Evolutionary conservation across 305 asterid genomes (phyloP), one percentile per base, ranked within the genome.

Genomic region (Ilex paraguariensis): DNA sequence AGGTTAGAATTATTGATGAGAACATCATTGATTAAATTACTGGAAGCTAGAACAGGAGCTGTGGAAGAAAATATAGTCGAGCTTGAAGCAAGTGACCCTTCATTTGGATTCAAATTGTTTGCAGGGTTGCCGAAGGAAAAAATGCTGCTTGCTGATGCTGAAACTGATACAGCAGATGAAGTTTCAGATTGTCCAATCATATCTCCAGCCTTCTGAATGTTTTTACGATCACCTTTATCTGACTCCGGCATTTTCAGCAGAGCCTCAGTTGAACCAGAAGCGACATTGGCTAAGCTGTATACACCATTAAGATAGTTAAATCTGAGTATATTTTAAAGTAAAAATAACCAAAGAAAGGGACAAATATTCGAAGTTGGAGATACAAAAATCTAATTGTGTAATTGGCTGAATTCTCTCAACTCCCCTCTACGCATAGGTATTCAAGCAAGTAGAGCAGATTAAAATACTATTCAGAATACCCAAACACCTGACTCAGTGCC

Each of bases 231-330:
- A 64, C 36, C 73, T 61, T 74, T 62, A 54, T 75, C 77, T 5
- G 70, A 64, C 56, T 57, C 76, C 0, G 70, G 50, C 45, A 66
- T 31, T 74, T 56, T 59, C 42, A 54, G 64, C 56, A 53, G 59
- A 65, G 62, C 63, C 58, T 63, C 74, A 13, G 61, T 48, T 56
- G 82, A 69, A 48, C 70, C 46, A 8, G 84, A 64, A 66, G 42
- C 42, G 42, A 15, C 57, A 63, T 67, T 52, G 57, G 62, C 62
- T 69, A 68, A 61, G 73, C 88, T 80, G 85, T 66, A 68, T 49
- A 63, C 40, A 53, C 64, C 70, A 40, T 52, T 13, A 58, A 49
- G 60, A 63, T 16, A 46, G 9, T 36, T 36, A 5, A 36, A 36
- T 8, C 7, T 36, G 6, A 36, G 42, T 36, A 36, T 36, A 52